Evolutionary conservation across 441 rosid species (phyloP).

Genomic region (Metrosideros polymorpha): DNA sequence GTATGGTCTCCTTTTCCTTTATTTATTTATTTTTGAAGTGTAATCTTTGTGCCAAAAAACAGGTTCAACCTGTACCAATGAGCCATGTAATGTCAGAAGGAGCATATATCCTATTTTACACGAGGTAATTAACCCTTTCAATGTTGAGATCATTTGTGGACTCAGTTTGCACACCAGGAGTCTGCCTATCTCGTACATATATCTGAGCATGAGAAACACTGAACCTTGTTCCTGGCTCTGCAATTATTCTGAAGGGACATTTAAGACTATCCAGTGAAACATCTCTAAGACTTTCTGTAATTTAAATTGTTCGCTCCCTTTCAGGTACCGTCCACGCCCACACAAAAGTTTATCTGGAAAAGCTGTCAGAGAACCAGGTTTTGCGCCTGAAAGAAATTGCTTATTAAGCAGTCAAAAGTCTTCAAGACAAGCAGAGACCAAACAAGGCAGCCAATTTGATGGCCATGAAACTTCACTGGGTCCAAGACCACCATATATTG

Average conservation of each 20-base stretch:
- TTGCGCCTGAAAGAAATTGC: conserved; percentile 15
- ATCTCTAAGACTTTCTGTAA: background rate
- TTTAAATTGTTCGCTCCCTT: background rate
- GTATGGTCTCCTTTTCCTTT: background rate
- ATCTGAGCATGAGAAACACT: background rate
- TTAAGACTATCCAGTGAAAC: background rate
- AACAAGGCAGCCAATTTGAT: conserved; percentile 13
- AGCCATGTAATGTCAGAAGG: conserved; percentile 93
- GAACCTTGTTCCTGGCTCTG: background rate
- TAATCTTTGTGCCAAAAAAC: conserved; percentile 5
- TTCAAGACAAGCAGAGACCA: conserved; percentile 30
- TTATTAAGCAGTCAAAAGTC: conserved; percentile 21
- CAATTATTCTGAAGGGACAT: background rate
- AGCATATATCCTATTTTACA: conserved; percentile 84
- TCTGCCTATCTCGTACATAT: background rate
- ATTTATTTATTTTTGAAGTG: background rate
- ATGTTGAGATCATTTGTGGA: background rate
- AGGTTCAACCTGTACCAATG: conserved; percentile 65
- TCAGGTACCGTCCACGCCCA: conserved; percentile 70
- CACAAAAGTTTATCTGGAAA: conserved; percentile 24
- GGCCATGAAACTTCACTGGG: conserved; percentile 12
- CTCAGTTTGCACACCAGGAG: background rate
- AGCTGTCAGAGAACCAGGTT: conserved; percentile 17
- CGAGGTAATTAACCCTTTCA: conserved; percentile 30
- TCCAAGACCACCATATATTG: conserved; percentile 6